phyloP scores from a whole-genome alignment of 1,284 basidiomycete species.

The Tilletia setariae region DNA sequence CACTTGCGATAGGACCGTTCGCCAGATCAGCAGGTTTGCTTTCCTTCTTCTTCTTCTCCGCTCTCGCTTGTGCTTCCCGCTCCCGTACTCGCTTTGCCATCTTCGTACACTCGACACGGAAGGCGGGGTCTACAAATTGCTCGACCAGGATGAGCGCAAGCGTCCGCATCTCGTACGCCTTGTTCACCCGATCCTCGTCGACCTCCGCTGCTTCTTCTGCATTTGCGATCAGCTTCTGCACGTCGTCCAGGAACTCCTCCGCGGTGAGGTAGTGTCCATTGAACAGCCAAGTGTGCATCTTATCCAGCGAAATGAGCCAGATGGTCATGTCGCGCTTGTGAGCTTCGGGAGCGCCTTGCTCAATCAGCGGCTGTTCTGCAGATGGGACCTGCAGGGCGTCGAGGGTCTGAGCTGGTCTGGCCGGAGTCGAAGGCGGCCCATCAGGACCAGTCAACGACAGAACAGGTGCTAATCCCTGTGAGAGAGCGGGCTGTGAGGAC shows the following conservation, averaged over 20 bases:
- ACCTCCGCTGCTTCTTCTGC: slow-evolving; percentile 63
- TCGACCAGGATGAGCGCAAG: slow-evolving; percentile 81
- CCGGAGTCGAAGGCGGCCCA: slow-evolving; percentile 13
- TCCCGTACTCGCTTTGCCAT: slow-evolving; percentile 78
- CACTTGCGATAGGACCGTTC: neutral
- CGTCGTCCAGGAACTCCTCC: slow-evolving; percentile 79
- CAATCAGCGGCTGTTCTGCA: neutral
- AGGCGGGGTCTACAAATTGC: slow-evolving; percentile 75
- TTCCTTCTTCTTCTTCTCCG: neutral
- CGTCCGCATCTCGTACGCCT: slow-evolving; percentile 84
- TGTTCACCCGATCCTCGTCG: slow-evolving; percentile 70
- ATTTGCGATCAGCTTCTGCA: slow-evolving; percentile 84
- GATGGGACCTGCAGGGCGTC: neutral
- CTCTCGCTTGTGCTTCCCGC: slow-evolving; percentile 54
- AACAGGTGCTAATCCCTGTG: slow-evolving; percentile 15
- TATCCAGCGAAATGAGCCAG: slow-evolving; percentile 64
- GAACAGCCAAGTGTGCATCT: slow-evolving; percentile 81
- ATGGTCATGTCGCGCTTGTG: slow-evolving; percentile 42
- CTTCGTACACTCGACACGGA: slow-evolving; percentile 78
- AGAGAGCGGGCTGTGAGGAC: neutral
- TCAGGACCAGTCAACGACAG: neutral
- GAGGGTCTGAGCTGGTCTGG: neutral
- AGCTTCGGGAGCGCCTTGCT: slow-evolving; percentile 15
- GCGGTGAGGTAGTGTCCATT: slow-evolving; percentile 83
- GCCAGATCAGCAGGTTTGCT: neutral